Base-by-base conservation (phyloP, 805 yeast species). In the Starmerella stellata region DNA sequence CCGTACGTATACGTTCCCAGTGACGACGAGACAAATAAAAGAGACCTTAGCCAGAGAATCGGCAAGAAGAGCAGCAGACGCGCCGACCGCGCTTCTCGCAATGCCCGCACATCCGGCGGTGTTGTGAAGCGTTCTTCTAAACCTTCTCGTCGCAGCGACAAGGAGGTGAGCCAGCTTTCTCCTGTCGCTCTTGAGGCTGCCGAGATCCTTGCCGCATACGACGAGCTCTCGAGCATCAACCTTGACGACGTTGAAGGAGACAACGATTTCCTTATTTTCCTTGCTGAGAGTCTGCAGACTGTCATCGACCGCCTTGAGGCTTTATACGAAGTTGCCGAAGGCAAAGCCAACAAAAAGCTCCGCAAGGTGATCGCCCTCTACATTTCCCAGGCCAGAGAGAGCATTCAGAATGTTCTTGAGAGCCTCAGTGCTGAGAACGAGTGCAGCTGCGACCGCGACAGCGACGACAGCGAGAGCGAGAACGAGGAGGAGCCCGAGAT, bases 1-100 rank as follows among this genome's bases (percentile, higher is more conserved):
- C 54, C 54, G 49, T 51, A 46, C 48, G 51, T 49, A 28, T 51
- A 51, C 51, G 48, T 51, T 37, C 43, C 52, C 35, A 47, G 50
- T 28, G 54, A 51, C 40, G 45, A 46, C 34, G 54, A 51, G 25
- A 40, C 17, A 18, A 38, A 44, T 18, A 24, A 32, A 30, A 21
- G 20, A n/a, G 25, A 25, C 3, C 39, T 37, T 34, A 37, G 39
- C 37, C 36, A 39, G 24, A 31, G 43, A 21, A 38, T 38, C 30
- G 36, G 30, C 30, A 35, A 23, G 30, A 39, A 44, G 29, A 38
- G 46, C 29, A 38, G 25, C 43, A 38, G 18, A 30, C 37, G 31
- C 20, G 25, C 25, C 25, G 24, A 25, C 20, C 16, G 23, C 30
- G 21, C 38, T 34, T 20, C 24, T 13, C 28, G 16, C 17, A 19